Base-by-base conservation (phyloP, 306 rosid species). In the Sindora glabra region DNA sequence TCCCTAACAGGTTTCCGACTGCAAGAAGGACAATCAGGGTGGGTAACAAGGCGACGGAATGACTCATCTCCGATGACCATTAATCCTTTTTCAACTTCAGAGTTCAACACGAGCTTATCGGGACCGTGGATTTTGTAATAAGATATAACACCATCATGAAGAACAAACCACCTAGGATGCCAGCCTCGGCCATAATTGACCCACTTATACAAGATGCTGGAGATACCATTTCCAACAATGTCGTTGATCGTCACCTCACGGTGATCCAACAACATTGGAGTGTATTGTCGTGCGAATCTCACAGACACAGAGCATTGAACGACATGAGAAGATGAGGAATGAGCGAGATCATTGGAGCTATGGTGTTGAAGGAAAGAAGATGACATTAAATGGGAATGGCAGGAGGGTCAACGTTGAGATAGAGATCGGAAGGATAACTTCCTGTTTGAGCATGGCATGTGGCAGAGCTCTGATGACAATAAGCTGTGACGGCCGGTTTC, bases 131-230 rank as follows among this genome's bases (percentile, higher is more conserved):
- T 57, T 45, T 71, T 64, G 48, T 55, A 71, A 48, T 71, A 71
- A 6, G 77, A 72, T 1, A 72, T 55, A 16, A 72, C 72, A 0
- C 71, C 71, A 3, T 72, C 67, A 8, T 72, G 72, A 2, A 72
- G 67, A 4, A 64, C 37, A 51, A 72, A 71, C 77, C 77, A 64
- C 24, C 77, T 61, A 0, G n/a, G n/a, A n/a, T n/a, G n/a, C n/a
- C n/a, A n/a, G n/a, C n/a, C n/a, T n/a, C n/a, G n/a, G n/a, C n/a
- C 77, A 16, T 64, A 71, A 39, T 71, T 71, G 18, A 71, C 71
- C 77, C 77, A 71, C 29, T 71, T 71, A 59, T 71, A 48, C 7
- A 71, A 10, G 24, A 64, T 17, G n/a, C 77, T 67, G 0, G 71
- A 71, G 46, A 71, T 56, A 30, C 65, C 64, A 10, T 48, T 56